Percentiles rank a stretch among this genome's conserved stretches.
phyloP scores from a whole-genome alignment of 352 stramenopile species.

The Globisporangium sylvaticum region DNA sequence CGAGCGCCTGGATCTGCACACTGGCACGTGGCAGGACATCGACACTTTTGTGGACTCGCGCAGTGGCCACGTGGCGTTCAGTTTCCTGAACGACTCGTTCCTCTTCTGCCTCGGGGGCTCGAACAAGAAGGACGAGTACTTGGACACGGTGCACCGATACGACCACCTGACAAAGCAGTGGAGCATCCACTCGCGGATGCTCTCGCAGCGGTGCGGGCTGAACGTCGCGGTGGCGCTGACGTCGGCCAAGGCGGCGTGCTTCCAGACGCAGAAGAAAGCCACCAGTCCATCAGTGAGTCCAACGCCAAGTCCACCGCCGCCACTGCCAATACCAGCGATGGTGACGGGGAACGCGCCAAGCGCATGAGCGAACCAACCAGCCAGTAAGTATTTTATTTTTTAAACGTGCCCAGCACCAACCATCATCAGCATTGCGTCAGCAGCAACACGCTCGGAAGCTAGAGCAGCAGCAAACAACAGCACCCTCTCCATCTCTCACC shows the following conservation, averaged over 20 bases:
- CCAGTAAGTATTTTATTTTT: constrained; percentile 8
- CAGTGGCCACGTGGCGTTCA: constrained; percentile 60
- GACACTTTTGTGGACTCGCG: constrained; percentile 56
- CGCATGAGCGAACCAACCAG: background rate
- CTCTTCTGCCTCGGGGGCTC: constrained; percentile 70
- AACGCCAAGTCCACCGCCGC: background rate
- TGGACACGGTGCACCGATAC: constrained; percentile 63
- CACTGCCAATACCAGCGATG: constrained; percentile 1
- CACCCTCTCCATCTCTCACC: background rate
- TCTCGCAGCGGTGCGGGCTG: constrained; percentile 53
- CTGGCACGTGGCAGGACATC: constrained; percentile 41
- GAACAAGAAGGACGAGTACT: constrained; percentile 74
- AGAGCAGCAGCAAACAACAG: background rate
- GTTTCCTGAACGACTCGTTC: constrained; percentile 60
- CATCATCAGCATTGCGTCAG: background rate
- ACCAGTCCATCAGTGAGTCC: background rate
- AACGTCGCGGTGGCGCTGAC: constrained; percentile 54
- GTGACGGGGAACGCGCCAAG: constrained; percentile 1
- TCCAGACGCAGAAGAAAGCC: constrained; percentile 19
- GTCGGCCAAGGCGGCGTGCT: constrained; percentile 33
- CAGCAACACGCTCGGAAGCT: constrained; percentile 1
- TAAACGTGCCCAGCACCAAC: background rate
- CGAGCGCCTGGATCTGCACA: constrained; percentile 44
- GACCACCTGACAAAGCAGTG: constrained; percentile 61
- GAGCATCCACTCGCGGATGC: constrained; percentile 57